Evolutionary conservation across 768 basidiomycete species (phyloP).

Genomic region (Pisolithus orientalis): DNA sequence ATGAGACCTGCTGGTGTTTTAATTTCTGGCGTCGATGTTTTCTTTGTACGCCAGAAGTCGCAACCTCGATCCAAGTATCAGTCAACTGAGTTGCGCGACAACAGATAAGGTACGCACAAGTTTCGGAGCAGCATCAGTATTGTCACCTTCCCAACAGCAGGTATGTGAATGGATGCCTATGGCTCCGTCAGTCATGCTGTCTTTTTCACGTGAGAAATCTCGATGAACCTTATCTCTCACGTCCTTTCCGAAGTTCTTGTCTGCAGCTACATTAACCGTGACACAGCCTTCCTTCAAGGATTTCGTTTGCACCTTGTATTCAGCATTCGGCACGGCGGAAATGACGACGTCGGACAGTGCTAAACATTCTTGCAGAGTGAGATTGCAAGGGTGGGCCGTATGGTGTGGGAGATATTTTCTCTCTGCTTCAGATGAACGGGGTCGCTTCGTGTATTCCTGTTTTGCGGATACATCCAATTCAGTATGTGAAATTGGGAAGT

Average conservation of each 20-base stretch:
- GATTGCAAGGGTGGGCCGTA: slow-evolving; percentile 60
- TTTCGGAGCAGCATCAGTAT: slow-evolving; percentile 97
- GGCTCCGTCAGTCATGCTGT: not conserved
- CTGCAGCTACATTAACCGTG: slow-evolving; percentile 87
- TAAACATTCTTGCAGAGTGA: slow-evolving; percentile 75
- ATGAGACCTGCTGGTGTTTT: slow-evolving; percentile 3
- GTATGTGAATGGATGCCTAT: slow-evolving; percentile 86
- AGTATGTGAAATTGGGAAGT: not conserved
- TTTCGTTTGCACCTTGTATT: slow-evolving; percentile 86
- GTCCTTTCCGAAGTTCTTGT: slow-evolving; percentile 95
- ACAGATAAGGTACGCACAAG: slow-evolving; percentile 48
- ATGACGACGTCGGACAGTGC: slow-evolving; percentile 88
- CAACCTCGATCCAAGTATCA: slow-evolving; percentile 10
- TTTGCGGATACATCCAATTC: not conserved
- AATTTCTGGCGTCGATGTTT: slow-evolving; percentile 5
- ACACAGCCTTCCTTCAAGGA: slow-evolving; percentile 92
- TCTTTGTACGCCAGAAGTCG: slow-evolving; percentile 25
- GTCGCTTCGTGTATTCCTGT: slow-evolving; percentile 91
- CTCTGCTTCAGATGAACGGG: slow-evolving; percentile 37
- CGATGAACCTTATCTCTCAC: slow-evolving; percentile 78
- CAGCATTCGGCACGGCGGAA: slow-evolving; percentile 80
- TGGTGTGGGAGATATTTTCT: slow-evolving; percentile 80
- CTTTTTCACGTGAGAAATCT: not conserved
- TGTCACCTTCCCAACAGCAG: slow-evolving; percentile 96
- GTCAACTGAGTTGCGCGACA: slow-evolving; percentile 3